Base-by-base conservation (phyloP, 1,284 basidiomycete genomes). In the Cronartium quercuum region DNA sequence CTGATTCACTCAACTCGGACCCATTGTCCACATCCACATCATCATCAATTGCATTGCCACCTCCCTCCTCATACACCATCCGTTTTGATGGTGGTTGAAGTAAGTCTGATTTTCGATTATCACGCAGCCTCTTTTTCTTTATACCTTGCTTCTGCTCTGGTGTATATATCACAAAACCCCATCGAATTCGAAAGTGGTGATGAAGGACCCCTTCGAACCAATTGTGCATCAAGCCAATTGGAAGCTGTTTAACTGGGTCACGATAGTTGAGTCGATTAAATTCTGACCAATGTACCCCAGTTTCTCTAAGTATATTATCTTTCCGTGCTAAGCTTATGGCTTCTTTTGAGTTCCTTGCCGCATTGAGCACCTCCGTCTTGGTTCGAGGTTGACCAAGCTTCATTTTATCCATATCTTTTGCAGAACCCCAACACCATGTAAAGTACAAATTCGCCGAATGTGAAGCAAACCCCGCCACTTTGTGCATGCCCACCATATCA, bases 401-500 rank as follows among this genome's bases (percentile, higher is more conserved):
- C 44, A 47, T 47, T 57, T 29, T n/a, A n/a, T n/a, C n/a, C n/a
- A n/a, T n/a, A n/a, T n/a, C n/a, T n/a, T n/a, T n/a, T n/a, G n/a
- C n/a, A n/a, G 42, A 44, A 44, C 18, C 42, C 9, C 42, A 44
- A 65, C 65, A 66, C 65, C 42, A 66, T n/a, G 21, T 10, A 35
- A 40, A 66, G 55, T 41, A 47, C 3, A 10, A 29, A 51, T 3
- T 66, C 4, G 65, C 41, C 3, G 40, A 47, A 51, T 66, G 40
- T 6, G 40, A 47, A 21, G 64, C 64, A 66, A 42, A 66, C 21
- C 64, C 64, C n/a, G 38, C 40, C 10, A 66, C 38, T 34, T 66
- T 66, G 21, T 66, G 41, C 7, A 29, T 66, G 4, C 24, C 66
- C 40, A 57, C 47, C 9, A 68, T 41, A 68, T 68, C 55, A 24